phyloP scores from a whole-genome alignment of 169 alveolate species.

The Pseudocohnilembus persalinus region DNA sequence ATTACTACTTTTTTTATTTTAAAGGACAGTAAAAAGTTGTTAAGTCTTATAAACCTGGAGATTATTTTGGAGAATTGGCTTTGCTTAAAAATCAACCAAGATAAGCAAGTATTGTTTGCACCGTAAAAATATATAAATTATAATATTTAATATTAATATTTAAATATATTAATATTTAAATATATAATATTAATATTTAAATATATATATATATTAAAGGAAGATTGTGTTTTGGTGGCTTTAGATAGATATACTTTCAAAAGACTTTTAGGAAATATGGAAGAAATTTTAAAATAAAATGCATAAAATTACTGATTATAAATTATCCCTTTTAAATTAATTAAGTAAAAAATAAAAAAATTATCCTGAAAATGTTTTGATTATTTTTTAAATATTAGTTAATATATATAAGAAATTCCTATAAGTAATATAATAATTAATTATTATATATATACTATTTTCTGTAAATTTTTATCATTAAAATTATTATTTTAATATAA shows the following conservation, averaged over 20 bases:
- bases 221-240: slow-evolving; percentile 82
- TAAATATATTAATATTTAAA: neutral
- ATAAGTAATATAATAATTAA: too few species aligned
- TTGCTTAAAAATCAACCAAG: slow-evolving; percentile 92
- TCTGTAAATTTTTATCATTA: too few species aligned
- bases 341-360: too few species aligned
- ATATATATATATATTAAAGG: slow-evolving; percentile 2
- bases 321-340: too few species aligned
- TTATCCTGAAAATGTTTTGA: too few species aligned
- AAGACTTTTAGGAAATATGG: slow-evolving; percentile 95
- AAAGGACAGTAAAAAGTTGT: slow-evolving; percentile 77
- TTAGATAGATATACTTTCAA: slow-evolving; percentile 94
- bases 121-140: slow-evolving; percentile 5
- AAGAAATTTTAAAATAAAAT: slow-evolving; percentile 43
- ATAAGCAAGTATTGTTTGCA: slow-evolving; percentile 93
- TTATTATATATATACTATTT: too few species aligned
- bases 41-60: slow-evolving; percentile 89
- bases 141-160: neutral
- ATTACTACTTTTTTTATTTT: too few species aligned
- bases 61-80: slow-evolving; percentile 97
- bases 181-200: neutral
- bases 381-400: too few species aligned
- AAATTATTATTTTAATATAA: too few species aligned
- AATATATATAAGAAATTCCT: too few species aligned
- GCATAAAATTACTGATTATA: neutral